A percentile compares a stretch with the other conserved stretches of the same genome.
These are phyloP conservation scores for Phalaenopsis aphrodite DNA, from an alignment of 106 monocot species.

Conservation along the genomic window DNA sequence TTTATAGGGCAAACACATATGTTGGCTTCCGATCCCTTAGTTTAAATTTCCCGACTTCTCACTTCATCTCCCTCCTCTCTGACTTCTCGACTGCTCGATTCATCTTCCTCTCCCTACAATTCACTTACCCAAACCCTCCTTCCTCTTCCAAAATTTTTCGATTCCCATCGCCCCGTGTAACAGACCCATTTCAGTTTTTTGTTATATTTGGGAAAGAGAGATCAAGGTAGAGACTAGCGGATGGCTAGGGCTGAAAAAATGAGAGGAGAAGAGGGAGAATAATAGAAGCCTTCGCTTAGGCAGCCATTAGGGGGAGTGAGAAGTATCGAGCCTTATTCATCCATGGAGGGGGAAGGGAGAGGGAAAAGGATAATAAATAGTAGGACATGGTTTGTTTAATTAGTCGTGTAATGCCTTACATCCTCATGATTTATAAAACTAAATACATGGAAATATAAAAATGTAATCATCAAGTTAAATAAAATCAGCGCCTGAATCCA, in stretches of 20 bases:
- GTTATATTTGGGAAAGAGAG: too few species aligned
- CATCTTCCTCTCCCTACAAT: too few species aligned
- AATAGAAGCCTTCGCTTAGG: not conserved
- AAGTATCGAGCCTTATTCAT: not conserved
- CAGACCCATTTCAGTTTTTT: too few species aligned
- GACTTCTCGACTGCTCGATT: too few species aligned
- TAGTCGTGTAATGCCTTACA: not conserved
- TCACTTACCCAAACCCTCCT: too few species aligned
- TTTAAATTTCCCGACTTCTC: too few species aligned
- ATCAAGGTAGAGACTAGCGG: too few species aligned
- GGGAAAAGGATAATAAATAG: not conserved
- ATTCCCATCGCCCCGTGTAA: too few species aligned
- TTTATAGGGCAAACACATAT: too few species aligned
- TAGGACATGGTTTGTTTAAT: not conserved
- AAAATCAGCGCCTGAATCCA: not conserved
- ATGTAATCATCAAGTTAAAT: not conserved
- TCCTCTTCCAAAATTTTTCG: too few species aligned
- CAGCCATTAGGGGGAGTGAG: not conserved
- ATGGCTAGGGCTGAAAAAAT: not conserved
- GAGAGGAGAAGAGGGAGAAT: not conserved
- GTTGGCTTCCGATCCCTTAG: too few species aligned
- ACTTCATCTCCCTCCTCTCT: too few species aligned
- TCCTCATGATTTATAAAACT: not conserved
- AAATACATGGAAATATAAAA: not conserved
- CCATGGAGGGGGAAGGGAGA: not conserved